Conservation (phyloP, 768 basidiomycete genomes). For the Strobilomyces confusus region DNA sequence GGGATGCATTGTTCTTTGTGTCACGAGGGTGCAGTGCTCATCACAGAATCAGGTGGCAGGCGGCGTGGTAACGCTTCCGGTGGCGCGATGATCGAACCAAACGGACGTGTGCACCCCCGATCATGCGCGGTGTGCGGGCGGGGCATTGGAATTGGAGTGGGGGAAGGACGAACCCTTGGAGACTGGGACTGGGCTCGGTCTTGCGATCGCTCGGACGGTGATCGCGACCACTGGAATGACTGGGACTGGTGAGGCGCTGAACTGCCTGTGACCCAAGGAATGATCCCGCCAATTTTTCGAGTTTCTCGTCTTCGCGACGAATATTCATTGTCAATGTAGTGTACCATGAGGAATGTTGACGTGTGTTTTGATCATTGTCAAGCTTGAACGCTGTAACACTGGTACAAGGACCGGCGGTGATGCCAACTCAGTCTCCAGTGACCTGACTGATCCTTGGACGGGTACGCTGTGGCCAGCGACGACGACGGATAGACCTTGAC, state of each 20-base stretch:
- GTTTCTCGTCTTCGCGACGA: conserved; percentile 26
- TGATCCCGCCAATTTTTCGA: conserved; percentile 29
- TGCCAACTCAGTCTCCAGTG: conserved; percentile 3
- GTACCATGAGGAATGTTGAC: conserved; percentile 17
- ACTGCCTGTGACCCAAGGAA: conserved; percentile 26
- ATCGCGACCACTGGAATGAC: conserved; percentile 19
- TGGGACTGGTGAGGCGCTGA: conserved; percentile 27
- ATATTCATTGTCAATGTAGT: not conserved
- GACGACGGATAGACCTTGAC: conserved; percentile 11
- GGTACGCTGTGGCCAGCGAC: conserved; percentile 9
- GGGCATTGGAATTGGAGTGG: conserved; percentile 30
- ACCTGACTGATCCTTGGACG: conserved; percentile 4
- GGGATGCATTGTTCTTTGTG: conserved; percentile 1
- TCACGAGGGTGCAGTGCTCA: not conserved
- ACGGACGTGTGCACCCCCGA: conserved; percentile 28
- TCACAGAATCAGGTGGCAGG: conserved; percentile 25
- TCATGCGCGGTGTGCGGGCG: conserved; percentile 21
- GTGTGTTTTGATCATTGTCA: conserved; percentile 17
- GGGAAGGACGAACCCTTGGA: conserved; percentile 41
- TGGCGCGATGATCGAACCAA: conserved; percentile 37
- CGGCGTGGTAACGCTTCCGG: conserved; percentile 23
- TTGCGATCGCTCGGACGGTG: conserved; percentile 13
- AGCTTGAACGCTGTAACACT: not conserved
- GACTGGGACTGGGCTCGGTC: conserved; percentile 31
- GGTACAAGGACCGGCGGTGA: not conserved